A percentile compares a stretch with the other conserved stretches of the same genome.
Conservation (phyloP, 176 grass and related monocot species). For the bread wheat (Triticum aestivum) region DNA sequence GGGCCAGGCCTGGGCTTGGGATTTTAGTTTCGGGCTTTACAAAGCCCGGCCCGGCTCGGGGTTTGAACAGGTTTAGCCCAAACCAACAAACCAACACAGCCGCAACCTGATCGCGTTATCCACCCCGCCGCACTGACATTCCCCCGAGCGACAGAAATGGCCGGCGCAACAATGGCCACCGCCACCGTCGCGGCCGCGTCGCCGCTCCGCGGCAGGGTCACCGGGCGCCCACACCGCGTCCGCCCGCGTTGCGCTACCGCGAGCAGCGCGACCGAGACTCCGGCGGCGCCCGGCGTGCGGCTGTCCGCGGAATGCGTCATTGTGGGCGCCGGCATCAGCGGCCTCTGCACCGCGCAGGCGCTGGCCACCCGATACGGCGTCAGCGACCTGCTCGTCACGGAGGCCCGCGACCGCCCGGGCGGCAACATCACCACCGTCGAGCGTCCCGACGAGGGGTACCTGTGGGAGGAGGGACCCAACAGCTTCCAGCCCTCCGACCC, state of each 20-base stretch:
- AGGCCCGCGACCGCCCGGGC: conserved; percentile 63
- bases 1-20: too few species aligned
- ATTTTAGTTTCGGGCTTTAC: too few species aligned
- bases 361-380: conserved; percentile 56
- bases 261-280: conserved; percentile 14
- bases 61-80: too few species aligned
- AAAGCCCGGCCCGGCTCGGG: too few species aligned
- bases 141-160: conserved; percentile 27
- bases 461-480: conserved; percentile 95
- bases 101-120: conserved; percentile 33
- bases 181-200: conserved; percentile 10
- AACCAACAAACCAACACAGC: not conserved
- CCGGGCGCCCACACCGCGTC: not conserved
- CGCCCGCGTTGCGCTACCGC: conserved; percentile 16
- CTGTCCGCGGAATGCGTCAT: conserved; percentile 77
- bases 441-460: conserved; percentile 63
- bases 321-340: conserved; percentile 82
- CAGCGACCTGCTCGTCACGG: conserved; percentile 66
- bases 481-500: conserved; percentile 95
- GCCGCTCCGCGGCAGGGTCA: not conserved
- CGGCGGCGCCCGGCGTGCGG: not conserved
- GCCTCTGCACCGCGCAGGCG: conserved; percentile 90
- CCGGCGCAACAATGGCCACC: conserved; percentile 25
- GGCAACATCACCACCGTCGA: conserved; percentile 91
- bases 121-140: conserved; percentile 2